Evolutionary conservation across 2,329 filamentous ascomycete genomes (phyloP).

Genomic region (Chaetoscypha palmicola): DNA sequence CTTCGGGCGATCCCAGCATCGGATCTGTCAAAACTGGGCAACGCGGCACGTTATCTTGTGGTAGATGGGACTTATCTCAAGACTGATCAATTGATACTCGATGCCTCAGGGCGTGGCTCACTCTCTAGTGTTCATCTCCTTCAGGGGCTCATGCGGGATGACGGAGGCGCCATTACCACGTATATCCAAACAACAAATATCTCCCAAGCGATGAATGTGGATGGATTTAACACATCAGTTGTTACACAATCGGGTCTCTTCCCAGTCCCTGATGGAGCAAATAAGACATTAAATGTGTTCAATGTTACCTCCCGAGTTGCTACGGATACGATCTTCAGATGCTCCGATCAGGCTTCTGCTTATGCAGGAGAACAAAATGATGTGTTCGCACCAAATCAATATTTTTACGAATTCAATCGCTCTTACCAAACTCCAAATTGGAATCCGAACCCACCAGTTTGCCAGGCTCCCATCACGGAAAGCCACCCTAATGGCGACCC

Average conservation of each 20-base stretch:
- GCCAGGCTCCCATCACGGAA: constrained; percentile 20
- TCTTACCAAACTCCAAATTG: constrained; percentile 26
- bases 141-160: constrained; percentile 30
- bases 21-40: constrained; percentile 5
- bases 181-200: constrained; percentile 19
- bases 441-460: constrained; percentile 21
- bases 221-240: constrained; percentile 12
- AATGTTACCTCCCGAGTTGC: constrained; percentile 29
- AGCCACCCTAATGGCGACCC: constrained; percentile 29
- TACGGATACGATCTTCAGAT: constrained; percentile 29
- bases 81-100: constrained; percentile 11
- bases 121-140: constrained; percentile 25
- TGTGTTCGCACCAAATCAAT: constrained; percentile 28
- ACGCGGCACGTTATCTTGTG: constrained; percentile 19
- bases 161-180: constrained; percentile 25
- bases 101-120: constrained; percentile 7
- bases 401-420: constrained; percentile 32
- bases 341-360: constrained; percentile 26
- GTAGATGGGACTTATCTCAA: constrained; percentile 29
- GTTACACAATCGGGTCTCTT: constrained; percentile 14
- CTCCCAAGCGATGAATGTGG: constrained; percentile 5
- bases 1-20: constrained; percentile 14
- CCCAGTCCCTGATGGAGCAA: constrained; percentile 13
- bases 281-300: constrained; percentile 23
- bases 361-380: constrained; percentile 24